A percentile compares a stretch with the other conserved stretches of the same genome.
Conservation (phyloP, 257 asterid species). For the Ilex aquifolium region DNA sequence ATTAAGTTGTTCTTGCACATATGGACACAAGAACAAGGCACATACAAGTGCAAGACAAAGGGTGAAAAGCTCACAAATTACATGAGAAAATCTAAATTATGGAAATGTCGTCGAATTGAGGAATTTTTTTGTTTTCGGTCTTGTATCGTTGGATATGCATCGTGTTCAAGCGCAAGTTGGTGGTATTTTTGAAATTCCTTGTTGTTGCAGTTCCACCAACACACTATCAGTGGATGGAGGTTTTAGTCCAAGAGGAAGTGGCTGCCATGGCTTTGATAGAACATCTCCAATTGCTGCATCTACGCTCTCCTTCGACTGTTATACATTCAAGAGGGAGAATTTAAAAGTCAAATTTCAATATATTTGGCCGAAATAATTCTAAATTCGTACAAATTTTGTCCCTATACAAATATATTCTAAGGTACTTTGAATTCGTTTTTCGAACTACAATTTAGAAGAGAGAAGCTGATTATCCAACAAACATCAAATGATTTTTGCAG, state of each 20-base stretch:
- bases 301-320: slow-evolving; percentile 70
- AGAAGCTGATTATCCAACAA: neutral
- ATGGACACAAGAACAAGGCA: no score
- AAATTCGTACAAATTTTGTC: neutral
- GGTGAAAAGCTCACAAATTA: neutral
- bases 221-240: slow-evolving; percentile 77
- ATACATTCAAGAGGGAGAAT: neutral
- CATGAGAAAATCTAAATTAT: neutral
- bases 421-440: no score
- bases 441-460: neutral
- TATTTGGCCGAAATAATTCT: neutral
- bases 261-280: slow-evolving; percentile 85
- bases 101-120: neutral
- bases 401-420: no score
- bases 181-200: slow-evolving; percentile 54
- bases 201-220: slow-evolving; percentile 73
- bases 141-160: neutral
- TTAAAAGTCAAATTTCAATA: neutral
- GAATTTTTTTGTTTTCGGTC: no score
- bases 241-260: slow-evolving; percentile 88
- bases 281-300: slow-evolving; percentile 95
- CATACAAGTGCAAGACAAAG: no score
- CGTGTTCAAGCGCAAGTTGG: neutral
- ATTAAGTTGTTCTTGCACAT: no score
- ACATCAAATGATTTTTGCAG: neutral